Conservation (phyloP, 805 yeast genomes). For the Kregervanrija delftensis region DNA sequence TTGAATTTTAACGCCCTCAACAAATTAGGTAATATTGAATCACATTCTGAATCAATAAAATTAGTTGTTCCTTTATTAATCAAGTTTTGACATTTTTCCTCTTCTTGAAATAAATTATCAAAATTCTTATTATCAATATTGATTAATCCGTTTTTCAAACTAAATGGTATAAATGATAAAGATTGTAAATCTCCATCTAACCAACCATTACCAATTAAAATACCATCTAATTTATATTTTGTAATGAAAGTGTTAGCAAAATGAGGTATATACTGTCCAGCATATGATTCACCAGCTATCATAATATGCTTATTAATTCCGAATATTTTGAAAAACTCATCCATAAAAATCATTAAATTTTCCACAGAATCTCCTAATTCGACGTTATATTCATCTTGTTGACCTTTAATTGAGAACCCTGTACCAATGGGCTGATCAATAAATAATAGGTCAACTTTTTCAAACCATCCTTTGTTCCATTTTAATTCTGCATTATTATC, state of each 20-base stretch:
- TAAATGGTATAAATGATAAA: conserved; percentile 69
- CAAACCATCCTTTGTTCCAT: conserved; percentile 76
- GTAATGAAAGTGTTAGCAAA: conserved; percentile 53
- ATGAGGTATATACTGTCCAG: conserved; percentile 94
- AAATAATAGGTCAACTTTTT: conserved; percentile 69
- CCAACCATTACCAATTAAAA: conserved; percentile 92
- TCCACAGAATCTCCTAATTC: conserved; percentile 52
- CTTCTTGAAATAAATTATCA: conserved; percentile 37
- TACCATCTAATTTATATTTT: conserved; percentile 45
- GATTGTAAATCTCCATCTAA: conserved; percentile 83
- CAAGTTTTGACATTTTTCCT: conserved; percentile 54
- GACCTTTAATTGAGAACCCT: conserved; percentile 63
- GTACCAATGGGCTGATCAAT: conserved; percentile 96
- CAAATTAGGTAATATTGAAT: conserved; percentile 34
- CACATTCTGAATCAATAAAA: conserved; percentile 30
- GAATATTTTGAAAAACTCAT: conserved; percentile 59
- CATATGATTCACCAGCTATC: conserved; percentile 93
- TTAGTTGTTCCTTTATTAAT: conserved; percentile 24
- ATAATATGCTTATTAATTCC: conserved; percentile 47
- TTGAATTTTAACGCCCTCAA: conserved; percentile 18
- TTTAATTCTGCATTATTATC: conserved; percentile 31
- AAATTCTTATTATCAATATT: conserved; percentile 31
- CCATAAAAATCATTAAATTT: conserved; percentile 60
- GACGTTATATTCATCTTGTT: conserved; percentile 38
- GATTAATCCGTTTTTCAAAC: conserved; percentile 52